Evolutionary conservation across 1,284 basidiomycete genomes (phyloP).

Genomic region (Grifola frondosa): DNA sequence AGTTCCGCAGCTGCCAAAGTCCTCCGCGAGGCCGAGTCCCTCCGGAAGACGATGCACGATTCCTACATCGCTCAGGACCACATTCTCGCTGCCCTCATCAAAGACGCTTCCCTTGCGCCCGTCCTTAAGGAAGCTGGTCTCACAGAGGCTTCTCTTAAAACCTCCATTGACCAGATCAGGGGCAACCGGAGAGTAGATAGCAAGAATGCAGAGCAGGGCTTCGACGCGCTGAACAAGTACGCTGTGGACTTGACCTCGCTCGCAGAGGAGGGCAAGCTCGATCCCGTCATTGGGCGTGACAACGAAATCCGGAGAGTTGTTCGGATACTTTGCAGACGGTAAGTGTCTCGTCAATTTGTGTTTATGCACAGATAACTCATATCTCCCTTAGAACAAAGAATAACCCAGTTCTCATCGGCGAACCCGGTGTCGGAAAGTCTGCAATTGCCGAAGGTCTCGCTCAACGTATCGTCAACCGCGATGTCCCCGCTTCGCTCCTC

Average conservation of each 20-base stretch:
- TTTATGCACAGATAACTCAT: constrained; percentile 14
- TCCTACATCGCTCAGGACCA: constrained; percentile 91
- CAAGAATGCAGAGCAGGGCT: constrained; percentile 83
- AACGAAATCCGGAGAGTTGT: constrained; percentile 84
- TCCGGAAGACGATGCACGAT: constrained; percentile 90
- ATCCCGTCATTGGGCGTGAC: constrained; percentile 90
- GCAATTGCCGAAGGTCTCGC: constrained; percentile 96
- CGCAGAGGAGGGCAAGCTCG: constrained; percentile 89
- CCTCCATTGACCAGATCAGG: constrained; percentile 76
- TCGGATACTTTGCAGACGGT: constrained; percentile 78
- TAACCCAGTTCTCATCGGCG: constrained; percentile 91
- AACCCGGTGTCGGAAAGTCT: constrained; percentile 93
- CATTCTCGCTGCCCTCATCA: constrained; percentile 70
- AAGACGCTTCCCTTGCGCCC: constrained; percentile 64
- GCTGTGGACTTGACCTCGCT: constrained; percentile 85
- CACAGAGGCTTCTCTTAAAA: constrained; percentile 74
- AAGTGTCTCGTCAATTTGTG: constrained; percentile 9
- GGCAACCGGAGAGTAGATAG: constrained; percentile 83
- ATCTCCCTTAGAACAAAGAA: constrained; percentile 73
- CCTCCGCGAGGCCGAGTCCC: constrained; percentile 75
- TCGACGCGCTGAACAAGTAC: constrained; percentile 82
- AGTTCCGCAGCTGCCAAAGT: constrained; percentile 65
- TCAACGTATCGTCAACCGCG: constrained; percentile 92
- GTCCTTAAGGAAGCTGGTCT: constrained; percentile 77
- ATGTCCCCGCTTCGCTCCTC: constrained; percentile 89